A percentile compares a stretch with the other conserved stretches of the same genome.
Evolutionary conservation across 805 yeast genomes (phyloP).

Genomic region (Lachancea dasiensis): DNA sequence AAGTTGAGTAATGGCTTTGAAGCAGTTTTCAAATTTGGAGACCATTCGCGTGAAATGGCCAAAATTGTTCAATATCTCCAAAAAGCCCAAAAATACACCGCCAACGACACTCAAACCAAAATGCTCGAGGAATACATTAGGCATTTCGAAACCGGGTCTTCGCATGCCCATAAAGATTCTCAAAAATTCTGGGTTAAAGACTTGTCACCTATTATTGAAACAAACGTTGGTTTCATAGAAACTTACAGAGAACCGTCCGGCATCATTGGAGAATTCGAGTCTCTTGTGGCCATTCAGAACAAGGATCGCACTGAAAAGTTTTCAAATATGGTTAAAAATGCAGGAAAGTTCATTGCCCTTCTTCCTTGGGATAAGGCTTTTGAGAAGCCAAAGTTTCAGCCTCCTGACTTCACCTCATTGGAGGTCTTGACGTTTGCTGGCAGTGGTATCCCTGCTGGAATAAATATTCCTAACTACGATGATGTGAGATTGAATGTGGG

Average conservation of each 20-base stretch:
- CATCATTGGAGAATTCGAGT: conserved; percentile 91
- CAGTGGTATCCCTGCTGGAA: conserved; percentile 88
- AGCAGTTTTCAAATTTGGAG: conserved; percentile 65
- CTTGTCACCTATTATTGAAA: conserved; percentile 68
- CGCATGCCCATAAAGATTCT: conserved; percentile 78
- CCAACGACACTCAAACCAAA: conserved; percentile 63
- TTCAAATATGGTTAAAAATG: conserved; percentile 59
- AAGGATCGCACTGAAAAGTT: conserved; percentile 81
- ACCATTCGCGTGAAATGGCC: conserved; percentile 60
- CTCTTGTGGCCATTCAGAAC: conserved; percentile 84
- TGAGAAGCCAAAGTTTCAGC: conserved; percentile 81
- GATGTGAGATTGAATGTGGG: conserved; percentile 80
- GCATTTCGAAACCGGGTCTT: conserved; percentile 74
- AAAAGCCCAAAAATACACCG: conserved; percentile 55
- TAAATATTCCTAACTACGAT: conserved; percentile 88
- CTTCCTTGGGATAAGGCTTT: conserved; percentile 74
- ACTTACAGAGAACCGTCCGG: conserved; percentile 92
- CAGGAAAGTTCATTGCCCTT: conserved; percentile 53
- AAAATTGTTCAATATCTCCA: conserved; percentile 50
- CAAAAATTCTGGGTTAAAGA: conserved; percentile 88
- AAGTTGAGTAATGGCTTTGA: conserved; percentile 36
- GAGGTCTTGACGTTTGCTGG: conserved; percentile 89
- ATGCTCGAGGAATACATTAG: conserved; percentile 63
- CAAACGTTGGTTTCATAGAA: conserved; percentile 87
- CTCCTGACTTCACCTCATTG: conserved; percentile 88